Evolutionary conservation across 2,329 filamentous ascomycete genomes (phyloP), one percentile per base, ranked within the genome.

Genomic region (Penicillium hesseltinei): DNA sequence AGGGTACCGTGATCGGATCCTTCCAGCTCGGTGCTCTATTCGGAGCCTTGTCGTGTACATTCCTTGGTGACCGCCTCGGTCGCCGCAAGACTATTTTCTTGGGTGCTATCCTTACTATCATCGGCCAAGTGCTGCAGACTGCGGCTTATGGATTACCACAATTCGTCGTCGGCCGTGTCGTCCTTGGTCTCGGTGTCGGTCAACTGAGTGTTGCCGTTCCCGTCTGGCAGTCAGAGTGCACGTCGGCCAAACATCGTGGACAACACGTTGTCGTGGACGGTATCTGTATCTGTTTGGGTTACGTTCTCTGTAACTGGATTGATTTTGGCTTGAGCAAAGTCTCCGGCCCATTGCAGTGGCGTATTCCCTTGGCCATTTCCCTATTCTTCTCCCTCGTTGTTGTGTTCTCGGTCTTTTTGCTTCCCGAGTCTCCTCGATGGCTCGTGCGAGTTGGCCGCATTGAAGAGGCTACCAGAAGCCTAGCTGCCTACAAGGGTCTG

Each of bases 131-230:
- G 31, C 71, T 82, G 19, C 78, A 81, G 62, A 71, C 70, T 21
- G 70, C 78, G 7, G 71, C 80, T 6, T 81, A 77, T 61, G 53
- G 61, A 3, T 69, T 81, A n/a, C 63, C 73, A 1, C 79, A 82
- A 56, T 75, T 83, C 51, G 77, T 82, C 46, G 72, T 80, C 29
- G 79, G 78, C 7, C 75, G 81, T 51, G 54, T 82, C 19, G 71
- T 82, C n/a, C 77, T 79, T 13, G 80, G 81, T 27, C 64, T 81
- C 47, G 81, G 80, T 8, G 79, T 80, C 49, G 76, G 79, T 17
- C 68, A 80, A 59, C 78, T 78, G 49, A 80, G 77, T 5, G 77
- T 75, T 2, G 79, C 78, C 1, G 78, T 81, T 2, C 79, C 79
- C 1, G 79, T 77, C 5, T 81, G 78, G 77, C 79, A 81, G 54